Percentiles rank a stretch among this genome's conserved stretches.
Conservation (phyloP, 2,329 filamentous ascomycete species). For the Didymella lethalis region DNA sequence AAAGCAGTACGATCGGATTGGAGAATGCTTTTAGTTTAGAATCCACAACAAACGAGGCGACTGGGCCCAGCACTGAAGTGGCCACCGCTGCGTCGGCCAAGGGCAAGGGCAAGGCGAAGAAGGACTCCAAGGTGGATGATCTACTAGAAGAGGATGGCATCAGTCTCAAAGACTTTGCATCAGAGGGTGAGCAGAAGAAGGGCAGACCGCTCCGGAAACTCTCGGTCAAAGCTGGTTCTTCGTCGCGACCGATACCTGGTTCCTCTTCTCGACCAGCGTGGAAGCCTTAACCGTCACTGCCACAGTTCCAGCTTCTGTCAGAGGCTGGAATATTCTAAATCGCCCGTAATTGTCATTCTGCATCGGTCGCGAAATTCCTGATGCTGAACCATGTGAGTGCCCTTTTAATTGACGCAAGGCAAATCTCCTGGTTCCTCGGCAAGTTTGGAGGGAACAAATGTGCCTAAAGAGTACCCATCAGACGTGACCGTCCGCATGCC, state of each 20-base stretch:
- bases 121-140: constrained; percentile 4
- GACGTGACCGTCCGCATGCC: neutral
- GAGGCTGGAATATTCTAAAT: neutral
- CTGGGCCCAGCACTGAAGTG: neutral
- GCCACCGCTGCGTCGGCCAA: neutral
- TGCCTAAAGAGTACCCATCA: neutral
- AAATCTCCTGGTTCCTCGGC: neutral
- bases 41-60: neutral
- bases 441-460: neutral
- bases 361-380: neutral
- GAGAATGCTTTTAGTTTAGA: neutral
- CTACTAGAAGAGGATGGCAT: constrained; percentile 3
- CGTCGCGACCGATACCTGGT: neutral
- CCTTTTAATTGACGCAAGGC: too few species aligned
- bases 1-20: neutral
- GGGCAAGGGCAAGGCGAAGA: constrained; percentile 3
- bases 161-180: constrained; percentile 6
- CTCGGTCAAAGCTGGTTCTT: neutral
- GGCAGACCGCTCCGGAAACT: neutral
- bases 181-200: neutral
- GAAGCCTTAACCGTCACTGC: neutral
- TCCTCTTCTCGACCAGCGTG: neutral
- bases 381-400: neutral
- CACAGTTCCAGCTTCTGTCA: neutral
- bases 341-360: neutral